Evolutionary conservation across 805 yeast genomes (phyloP), one percentile per base, ranked within the genome.

Genomic region (Candida sonorensis): DNA sequence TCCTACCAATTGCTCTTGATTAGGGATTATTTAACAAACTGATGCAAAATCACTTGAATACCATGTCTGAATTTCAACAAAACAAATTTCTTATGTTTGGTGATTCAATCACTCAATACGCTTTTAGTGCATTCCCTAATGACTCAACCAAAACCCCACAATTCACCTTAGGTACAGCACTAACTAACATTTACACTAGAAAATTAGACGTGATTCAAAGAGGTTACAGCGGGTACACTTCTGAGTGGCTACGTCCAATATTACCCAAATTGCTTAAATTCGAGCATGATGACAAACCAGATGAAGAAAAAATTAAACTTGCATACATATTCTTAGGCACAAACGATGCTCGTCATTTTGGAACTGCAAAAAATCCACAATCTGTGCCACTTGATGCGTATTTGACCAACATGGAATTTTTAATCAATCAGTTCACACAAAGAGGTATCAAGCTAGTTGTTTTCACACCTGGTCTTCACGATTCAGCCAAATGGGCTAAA

Each of bases 181-280:
- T 59, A 6, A 33, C 48, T 9, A 42, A 50, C 30, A 50, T 33
- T n/a, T 82, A 83, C 50, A 55, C 65, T 2, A 66, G 95, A 27
- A 72, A 66, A 48, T 44, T 84, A 28, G 90, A 84, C 42, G 61
- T 88, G 3, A 48, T 86, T 2, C 77, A 72, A 25, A 62, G 95
- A 37, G 97, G 97, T 0, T 84, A 62, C 47, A 51, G 75, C 1
- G 96, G 97, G 1, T 87, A 83, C 59, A 83, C 69, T 44, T 59
- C 87, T 0, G 69, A 74, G 22, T 77, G 77, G 58, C 86, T 73
- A 0, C 47, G 62, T 8, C 55, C 63, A 29, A 44, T 83, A 4
- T 45, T 72, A 4, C 72, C 72, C n/a, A 56, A 62, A 26, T 58
- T 80, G 10, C 54, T 85, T 21, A 61, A 66, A 15, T 46, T 55